These are phyloP conservation scores for Ustilago tritici DNA, from an alignment of 1,284 basidiomycete species.

Conservation along the genomic window DNA sequence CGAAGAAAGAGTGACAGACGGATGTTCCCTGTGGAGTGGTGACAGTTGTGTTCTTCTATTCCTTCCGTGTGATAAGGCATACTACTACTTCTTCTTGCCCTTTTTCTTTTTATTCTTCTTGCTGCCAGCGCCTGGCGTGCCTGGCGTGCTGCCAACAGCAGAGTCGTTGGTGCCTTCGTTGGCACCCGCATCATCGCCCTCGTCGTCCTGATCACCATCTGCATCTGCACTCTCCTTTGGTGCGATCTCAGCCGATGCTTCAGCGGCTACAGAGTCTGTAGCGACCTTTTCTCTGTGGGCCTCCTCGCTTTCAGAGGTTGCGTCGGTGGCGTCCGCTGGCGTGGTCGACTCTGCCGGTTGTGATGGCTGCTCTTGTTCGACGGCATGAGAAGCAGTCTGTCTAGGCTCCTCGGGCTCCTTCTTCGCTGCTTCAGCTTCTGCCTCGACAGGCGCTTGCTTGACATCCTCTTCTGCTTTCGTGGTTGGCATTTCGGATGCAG, in stretches of 20 bases:
- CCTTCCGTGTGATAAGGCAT: neutral
- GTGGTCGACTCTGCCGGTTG: neutral
- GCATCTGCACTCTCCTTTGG: slow-evolving; percentile 54
- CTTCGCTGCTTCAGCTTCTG: neutral
- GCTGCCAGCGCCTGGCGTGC: slow-evolving; percentile 80
- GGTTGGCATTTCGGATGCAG: neutral
- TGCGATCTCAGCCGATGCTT: neutral
- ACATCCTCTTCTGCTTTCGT: neutral
- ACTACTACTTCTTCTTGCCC: slow-evolving; percentile 41
- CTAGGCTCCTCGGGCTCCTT: neutral
- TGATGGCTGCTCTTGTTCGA: neutral
- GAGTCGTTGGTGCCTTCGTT: slow-evolving; percentile 78
- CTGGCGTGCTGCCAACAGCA: slow-evolving; percentile 80
- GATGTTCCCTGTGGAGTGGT: neutral
- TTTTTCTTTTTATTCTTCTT: slow-evolving; percentile 77
- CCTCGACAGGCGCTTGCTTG: neutral
- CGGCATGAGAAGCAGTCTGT: neutral
- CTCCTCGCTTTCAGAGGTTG: neutral
- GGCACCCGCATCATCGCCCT: slow-evolving; percentile 77
- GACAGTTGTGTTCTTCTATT: neutral
- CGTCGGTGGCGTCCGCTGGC: neutral
- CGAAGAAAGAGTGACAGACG: neutral
- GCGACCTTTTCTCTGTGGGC: neutral
- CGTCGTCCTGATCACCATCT: slow-evolving; percentile 76
- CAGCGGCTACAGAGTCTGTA: neutral